Evolutionary conservation across 1,139 yeast genomes (phyloP).

Genomic region (Lizanozyma gosingica): DNA sequence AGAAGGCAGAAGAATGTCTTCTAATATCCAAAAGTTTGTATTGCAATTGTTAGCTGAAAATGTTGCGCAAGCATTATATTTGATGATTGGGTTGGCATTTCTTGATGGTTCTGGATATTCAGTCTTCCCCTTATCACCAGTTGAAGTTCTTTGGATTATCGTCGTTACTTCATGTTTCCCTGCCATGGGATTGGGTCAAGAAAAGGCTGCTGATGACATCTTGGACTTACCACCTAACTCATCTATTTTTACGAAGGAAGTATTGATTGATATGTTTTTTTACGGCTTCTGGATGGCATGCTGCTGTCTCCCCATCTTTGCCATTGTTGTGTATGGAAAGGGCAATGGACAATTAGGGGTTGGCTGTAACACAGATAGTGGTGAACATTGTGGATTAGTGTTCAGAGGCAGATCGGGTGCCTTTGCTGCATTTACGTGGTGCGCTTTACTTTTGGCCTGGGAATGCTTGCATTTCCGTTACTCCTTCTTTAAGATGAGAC

Average conservation of each 20-base stretch:
- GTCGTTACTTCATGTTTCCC: conserved; percentile 77
- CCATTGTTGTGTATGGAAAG: conserved; percentile 53
- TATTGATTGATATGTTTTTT: conserved; percentile 62
- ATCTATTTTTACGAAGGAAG: conserved; percentile 61
- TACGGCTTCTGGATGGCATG: conserved; percentile 72
- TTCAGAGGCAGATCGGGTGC: conserved; percentile 76
- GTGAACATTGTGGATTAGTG: conserved; percentile 49
- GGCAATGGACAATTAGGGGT: conserved; percentile 64
- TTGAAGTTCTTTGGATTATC: conserved; percentile 73
- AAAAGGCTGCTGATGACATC: conserved; percentile 56
- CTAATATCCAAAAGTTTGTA: conserved; percentile 76
- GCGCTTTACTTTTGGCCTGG: conserved; percentile 82
- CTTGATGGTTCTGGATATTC: conserved; percentile 50
- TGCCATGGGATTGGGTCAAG: conserved; percentile 81
- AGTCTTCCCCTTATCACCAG: conserved; percentile 72
- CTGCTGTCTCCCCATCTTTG: conserved; percentile 62
- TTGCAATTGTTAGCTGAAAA: conserved; percentile 70
- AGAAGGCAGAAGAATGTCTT: conserved; percentile 78
- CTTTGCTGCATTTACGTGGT: conserved; percentile 86
- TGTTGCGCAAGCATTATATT: conserved; percentile 66
- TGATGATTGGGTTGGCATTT: conserved; percentile 66
- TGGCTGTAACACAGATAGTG: conserved; percentile 48
- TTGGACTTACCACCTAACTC: conserved; percentile 60
- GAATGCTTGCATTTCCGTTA: conserved; percentile 74
- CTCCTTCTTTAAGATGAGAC: conserved; percentile 70